phyloP scores from a whole-genome alignment of 2,329 filamentous ascomycete species.

The Cladosporium sp. region DNA sequence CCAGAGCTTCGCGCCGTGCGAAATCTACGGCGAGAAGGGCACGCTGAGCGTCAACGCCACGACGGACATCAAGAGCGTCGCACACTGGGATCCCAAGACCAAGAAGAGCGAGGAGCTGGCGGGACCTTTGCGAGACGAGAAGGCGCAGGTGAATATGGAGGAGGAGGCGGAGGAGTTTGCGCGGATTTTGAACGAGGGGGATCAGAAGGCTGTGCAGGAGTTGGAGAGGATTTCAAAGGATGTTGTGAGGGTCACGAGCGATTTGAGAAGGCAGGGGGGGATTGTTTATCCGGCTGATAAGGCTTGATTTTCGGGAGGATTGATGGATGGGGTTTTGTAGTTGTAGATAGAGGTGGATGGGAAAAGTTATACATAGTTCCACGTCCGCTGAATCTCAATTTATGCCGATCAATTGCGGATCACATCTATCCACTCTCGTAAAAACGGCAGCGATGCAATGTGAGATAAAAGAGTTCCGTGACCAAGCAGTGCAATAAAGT shows the following conservation, averaged over 20 bases:
- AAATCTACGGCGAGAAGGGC: constrained; percentile 46
- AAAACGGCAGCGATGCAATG: too few species aligned
- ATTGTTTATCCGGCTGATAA: constrained; percentile 39
- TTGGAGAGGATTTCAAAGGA: constrained; percentile 39
- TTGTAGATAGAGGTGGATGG: not conserved
- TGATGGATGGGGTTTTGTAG: not conserved
- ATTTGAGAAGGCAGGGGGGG: constrained; percentile 41
- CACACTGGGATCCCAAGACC: constrained; percentile 38
- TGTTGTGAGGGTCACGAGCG: constrained; percentile 40
- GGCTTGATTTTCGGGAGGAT: constrained; percentile 8
- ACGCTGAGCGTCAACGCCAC: constrained; percentile 41
- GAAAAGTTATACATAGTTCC: too few species aligned
- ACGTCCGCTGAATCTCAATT: too few species aligned
- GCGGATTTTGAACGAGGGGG: constrained; percentile 37
- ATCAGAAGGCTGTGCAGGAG: constrained; percentile 33
- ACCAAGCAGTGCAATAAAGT: too few species aligned
- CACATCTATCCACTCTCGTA: too few species aligned
- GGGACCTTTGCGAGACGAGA: constrained; percentile 27
- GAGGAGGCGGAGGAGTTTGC: constrained; percentile 46
- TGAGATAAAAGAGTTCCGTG: too few species aligned
- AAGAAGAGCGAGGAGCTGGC: constrained; percentile 40
- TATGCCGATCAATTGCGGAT: too few species aligned
- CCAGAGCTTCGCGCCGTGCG: constrained; percentile 39
- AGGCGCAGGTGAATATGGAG: constrained; percentile 42
- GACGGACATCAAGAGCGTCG: constrained; percentile 39